Base-by-base conservation (phyloP, 1,284 basidiomycete genomes). In the Irpex rosettiformis region DNA sequence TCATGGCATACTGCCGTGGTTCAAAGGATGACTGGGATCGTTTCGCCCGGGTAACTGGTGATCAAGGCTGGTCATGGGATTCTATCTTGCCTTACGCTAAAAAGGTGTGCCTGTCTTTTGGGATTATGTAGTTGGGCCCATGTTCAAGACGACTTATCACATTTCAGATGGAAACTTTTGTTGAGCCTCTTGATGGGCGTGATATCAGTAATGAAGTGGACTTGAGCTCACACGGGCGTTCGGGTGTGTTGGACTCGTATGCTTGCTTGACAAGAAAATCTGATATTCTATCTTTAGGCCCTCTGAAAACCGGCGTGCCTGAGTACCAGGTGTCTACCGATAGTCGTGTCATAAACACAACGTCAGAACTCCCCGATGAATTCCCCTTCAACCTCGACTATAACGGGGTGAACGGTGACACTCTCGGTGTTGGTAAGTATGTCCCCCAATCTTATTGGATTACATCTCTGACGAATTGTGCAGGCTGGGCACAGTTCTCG, bases 21-120 rank as follows among this genome's bases (percentile, higher is more conserved):
- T 66, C 70, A 1, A 55, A 58, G 7, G 68, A 72, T n/a, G 71
- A 73, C 48, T 73, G 56, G 27, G 64, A 74, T 52, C 63, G 67
- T 11, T 67, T 59, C 30, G 71, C 71, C 1, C 28, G 57, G 7
- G 52, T 67, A 5, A 64, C 70, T 1, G 67, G 66, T 3, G 72
- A 75, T 56, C 21, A 57, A 2, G 66, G 67, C 3, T 74, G 72
- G 72, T 52, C 67, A 18, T 75, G 72, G 72, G 60, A 71, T 43
- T 49, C 55, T 10, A 52, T 69, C 7, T 42, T 53, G 28, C 65
- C 56, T 2, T 67, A 66, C 58, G 63, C 65, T 52, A 55, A 59
- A 8, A 76, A 70, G 67, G 76, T 77, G 53, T 21, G 62, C 30
- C 30, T 5, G 43, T 21, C 40, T 11, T 13, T 30, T 18, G 27